Evolutionary conservation across 192 early-diverging fungal genomes (phyloP).

Genomic region (Coemansia umbellata): DNA sequence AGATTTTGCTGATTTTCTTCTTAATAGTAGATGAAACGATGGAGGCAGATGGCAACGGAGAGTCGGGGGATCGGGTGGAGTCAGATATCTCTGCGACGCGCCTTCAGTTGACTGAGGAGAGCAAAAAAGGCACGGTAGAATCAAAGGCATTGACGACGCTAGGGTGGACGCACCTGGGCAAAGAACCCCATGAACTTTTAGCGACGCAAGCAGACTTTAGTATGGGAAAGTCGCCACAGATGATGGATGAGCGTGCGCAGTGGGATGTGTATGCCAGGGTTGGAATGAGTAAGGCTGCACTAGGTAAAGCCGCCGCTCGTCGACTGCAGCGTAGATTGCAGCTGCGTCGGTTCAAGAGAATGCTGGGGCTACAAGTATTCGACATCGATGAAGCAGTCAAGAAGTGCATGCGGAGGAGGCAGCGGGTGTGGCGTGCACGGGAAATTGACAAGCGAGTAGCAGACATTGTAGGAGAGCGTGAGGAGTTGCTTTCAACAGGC

Average conservation of each 20-base stretch:
- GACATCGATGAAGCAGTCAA: constrained; percentile 61
- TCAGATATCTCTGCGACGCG: too few relatives aligned
- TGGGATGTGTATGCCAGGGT: constrained; percentile 34
- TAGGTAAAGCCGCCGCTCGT: constrained; percentile 5
- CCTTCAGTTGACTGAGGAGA: too few relatives aligned
- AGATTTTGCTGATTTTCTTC: too few relatives aligned
- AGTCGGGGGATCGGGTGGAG: too few relatives aligned
- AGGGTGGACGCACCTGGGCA: constrained; percentile 4
- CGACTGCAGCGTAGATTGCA: constrained; percentile 41
- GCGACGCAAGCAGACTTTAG: too few relatives aligned
- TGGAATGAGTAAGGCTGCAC: constrained; percentile 3
- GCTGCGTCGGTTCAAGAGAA: constrained; percentile 59
- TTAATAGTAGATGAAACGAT: too few relatives aligned
- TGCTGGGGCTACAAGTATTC: constrained; percentile 59
- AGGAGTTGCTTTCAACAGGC: background rate
- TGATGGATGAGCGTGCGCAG: constrained; percentile 30
- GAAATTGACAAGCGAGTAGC: constrained; percentile 16
- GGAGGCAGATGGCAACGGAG: too few relatives aligned
- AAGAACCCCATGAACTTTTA: too few relatives aligned
- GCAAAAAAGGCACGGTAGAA: background rate
- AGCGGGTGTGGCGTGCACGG: constrained; percentile 15
- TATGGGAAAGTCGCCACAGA: constrained; percentile 3
- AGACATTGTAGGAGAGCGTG: constrained; percentile 8
- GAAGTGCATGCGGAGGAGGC: constrained; percentile 10
- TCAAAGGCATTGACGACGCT: background rate